Base-by-base conservation (phyloP, 2,329 filamentous ascomycete species). In the Nemania bipapillata region DNA sequence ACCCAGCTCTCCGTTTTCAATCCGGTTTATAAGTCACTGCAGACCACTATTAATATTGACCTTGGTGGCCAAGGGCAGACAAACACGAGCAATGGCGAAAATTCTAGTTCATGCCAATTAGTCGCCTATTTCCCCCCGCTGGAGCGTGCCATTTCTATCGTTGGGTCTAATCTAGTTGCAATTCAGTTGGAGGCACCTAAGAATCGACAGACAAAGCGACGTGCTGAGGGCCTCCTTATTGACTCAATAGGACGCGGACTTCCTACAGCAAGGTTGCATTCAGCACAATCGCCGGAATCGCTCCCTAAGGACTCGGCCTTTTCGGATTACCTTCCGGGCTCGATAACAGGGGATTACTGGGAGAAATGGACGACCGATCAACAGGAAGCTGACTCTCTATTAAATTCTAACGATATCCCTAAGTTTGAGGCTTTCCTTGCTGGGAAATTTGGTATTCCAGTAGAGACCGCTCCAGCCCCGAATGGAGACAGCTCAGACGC, bases 191-290 rank as follows among this genome's bases (percentile, higher is more conserved):
- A 91, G 74, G 85, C 86, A 1, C 88, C 88, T 1, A 85, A 85
- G 74, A 81, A 80, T 53, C 83, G 86, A n/a, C 83, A 83, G 66
- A 86, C 83, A 70, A 86, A 87, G 78, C 83, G 86, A 42, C 86
- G 86, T 45, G 81, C 83, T 0, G 85, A 88, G 59, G 90, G 90
- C 8, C 82, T 92, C 7, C 81, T 94, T 28, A 90, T 92, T 37
- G 91, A 94, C 76, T 91, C 91, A 0, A 87, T 94, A 62, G 90
- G 91, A 1, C 90, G 90, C 68, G 91, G 90, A 2, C 81, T 87
- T 4, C 74, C 83, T 1, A 79, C 80, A 11, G 74, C 81, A 3
- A 81, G 82, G 71, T 72, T 81, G 20, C 60, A 76, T 5, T 81
- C 65, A 24, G 32, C 80, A 76, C 54, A 67, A 63, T 4, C 78